These are phyloP conservation scores for Wickerhamomyces hampshirensis DNA, from an alignment of 805 yeast species.

Conservation along the genomic window DNA sequence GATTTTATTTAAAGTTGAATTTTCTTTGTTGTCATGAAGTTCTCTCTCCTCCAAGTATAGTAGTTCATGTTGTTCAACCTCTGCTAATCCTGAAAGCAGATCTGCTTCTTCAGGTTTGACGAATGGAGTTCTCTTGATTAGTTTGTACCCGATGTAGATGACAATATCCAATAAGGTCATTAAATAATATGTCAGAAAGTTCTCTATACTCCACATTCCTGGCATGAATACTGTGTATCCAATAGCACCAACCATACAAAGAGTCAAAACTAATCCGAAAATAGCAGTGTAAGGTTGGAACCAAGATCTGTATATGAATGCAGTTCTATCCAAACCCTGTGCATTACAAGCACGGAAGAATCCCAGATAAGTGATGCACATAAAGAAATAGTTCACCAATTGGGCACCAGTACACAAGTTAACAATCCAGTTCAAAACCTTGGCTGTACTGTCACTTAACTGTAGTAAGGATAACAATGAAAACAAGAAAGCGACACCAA, in stretches of 20 bases:
- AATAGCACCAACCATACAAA: slow-evolving; percentile 49
- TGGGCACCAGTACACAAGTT: slow-evolving; percentile 67
- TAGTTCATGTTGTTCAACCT: slow-evolving; percentile 54
- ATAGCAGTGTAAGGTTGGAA: slow-evolving; percentile 56
- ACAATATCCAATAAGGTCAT: slow-evolving; percentile 57
- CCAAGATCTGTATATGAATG: slow-evolving; percentile 47
- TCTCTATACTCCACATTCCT: slow-evolving; percentile 59
- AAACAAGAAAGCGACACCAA: slow-evolving; percentile 48
- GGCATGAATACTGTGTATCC: slow-evolving; percentile 73
- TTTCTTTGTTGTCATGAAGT: slow-evolving; percentile 2
- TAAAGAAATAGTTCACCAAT: slow-evolving; percentile 52
- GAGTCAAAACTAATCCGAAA: slow-evolving; percentile 39
- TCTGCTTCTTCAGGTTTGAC: slow-evolving; percentile 47
- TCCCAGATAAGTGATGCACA: slow-evolving; percentile 55
- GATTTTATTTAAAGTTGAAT: slow-evolving; percentile 2
- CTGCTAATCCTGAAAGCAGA: slow-evolving; percentile 47
- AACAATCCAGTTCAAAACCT: slow-evolving; percentile 66
- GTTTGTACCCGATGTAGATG: slow-evolving; percentile 45
- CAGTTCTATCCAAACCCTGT: slow-evolving; percentile 39
- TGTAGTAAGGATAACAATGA: slow-evolving; percentile 66
- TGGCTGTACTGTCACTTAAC: slow-evolving; percentile 50
- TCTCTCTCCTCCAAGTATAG: slow-evolving; percentile 15
- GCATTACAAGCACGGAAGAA: slow-evolving; percentile 57
- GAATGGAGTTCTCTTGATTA: slow-evolving; percentile 40
- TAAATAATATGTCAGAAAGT: slow-evolving; percentile 66